Evolutionary conservation across 345 rosid species (phyloP), one percentile per base, ranked within the genome.

Genomic region (Nephelium lappaceum): DNA sequence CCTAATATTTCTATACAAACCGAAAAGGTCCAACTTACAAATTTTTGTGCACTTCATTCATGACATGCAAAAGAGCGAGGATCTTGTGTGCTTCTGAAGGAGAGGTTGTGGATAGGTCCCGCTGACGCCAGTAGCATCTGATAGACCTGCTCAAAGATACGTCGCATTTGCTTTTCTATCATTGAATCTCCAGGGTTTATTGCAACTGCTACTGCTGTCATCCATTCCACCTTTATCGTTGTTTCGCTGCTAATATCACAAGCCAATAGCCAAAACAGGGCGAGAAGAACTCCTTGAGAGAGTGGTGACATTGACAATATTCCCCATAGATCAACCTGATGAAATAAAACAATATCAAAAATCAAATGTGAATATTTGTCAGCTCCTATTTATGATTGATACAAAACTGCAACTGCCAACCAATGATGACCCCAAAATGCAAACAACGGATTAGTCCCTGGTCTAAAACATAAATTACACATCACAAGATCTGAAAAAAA

Each of bases 201-300:
- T 72, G 81, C 91, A 19, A 87, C 83, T 7, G 89, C 91, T 53
- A 90, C 91, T 21, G 86, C 91, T 12, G 90, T 87, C 94, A 92
- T 92, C 96, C 96, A 92, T n/a, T 71, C 68, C 51, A 92, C 67
- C 80, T 92, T 92, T 76, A 76, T 84, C 0, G 84, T 31, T 6
- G 90, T 88, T 53, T 92, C 91, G 23, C 80, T 90, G 78, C 67
- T 82, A 36, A 90, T 77, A 81, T 89, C 97, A 72, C 89, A 90
- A 55, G 93, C 88, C 79, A 92, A 71, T 25, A 90, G 97, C 86
- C 90, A 94, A 23, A 92, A 88, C 74, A 92, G 94, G 11, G 94
- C 88, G 25, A 92, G 87, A 36, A 90, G 77, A 55, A 90, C 93
- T 78, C 97, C 92, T 76, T 87, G 97, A 27, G 93, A 91, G 10